Evolutionary conservation across 2,329 filamentous ascomycete genomes (phyloP).

Genomic region (Cercospora zeae-maydis): DNA sequence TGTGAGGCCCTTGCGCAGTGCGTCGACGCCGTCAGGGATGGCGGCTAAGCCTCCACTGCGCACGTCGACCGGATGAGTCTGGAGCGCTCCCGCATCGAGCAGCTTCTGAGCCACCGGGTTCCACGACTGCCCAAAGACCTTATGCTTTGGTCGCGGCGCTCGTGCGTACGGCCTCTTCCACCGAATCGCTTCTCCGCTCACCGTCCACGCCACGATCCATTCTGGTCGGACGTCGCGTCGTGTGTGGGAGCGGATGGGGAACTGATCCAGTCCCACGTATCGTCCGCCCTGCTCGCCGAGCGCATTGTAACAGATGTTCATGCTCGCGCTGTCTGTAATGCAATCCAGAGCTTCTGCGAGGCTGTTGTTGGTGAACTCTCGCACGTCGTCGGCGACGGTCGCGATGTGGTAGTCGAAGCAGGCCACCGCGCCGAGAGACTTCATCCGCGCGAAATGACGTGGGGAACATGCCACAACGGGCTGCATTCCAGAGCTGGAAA

Average conservation of each 20-base stretch:
- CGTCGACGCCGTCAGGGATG: slow-evolving; percentile 17
- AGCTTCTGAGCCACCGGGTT: slow-evolving; percentile 19
- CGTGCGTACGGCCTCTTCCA: slow-evolving; percentile 21
- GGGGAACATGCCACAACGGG: slow-evolving; percentile 20
- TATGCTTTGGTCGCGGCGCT: slow-evolving; percentile 17
- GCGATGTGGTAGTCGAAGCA: slow-evolving; percentile 20
- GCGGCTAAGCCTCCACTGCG: slow-evolving; percentile 16
- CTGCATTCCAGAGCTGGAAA: slow-evolving; percentile 14
- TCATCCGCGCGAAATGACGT: slow-evolving; percentile 18
- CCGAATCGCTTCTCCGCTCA: slow-evolving; percentile 18
- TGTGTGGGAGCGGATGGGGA: slow-evolving; percentile 20
- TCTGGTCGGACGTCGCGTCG: slow-evolving; percentile 21
- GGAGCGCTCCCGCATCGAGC: slow-evolving; percentile 14
- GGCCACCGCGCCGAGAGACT: slow-evolving; percentile 18
- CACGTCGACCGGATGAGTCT: slow-evolving; percentile 21
- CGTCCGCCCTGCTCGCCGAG: slow-evolving; percentile 18
- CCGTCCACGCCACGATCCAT: slow-evolving; percentile 24
- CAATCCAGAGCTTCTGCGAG: slow-evolving; percentile 19
- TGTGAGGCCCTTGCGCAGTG: slow-evolving; percentile 18
- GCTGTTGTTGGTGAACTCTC: slow-evolving; percentile 14
- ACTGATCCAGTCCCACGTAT: slow-evolving; percentile 24
- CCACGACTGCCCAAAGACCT: slow-evolving; percentile 17
- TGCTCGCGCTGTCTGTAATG: slow-evolving; percentile 21
- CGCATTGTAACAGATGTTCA: slow-evolving; percentile 23
- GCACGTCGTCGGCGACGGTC: slow-evolving; percentile 16